phyloP scores from a whole-genome alignment of 768 basidiomycete genomes.

The Cyathus striatus region DNA sequence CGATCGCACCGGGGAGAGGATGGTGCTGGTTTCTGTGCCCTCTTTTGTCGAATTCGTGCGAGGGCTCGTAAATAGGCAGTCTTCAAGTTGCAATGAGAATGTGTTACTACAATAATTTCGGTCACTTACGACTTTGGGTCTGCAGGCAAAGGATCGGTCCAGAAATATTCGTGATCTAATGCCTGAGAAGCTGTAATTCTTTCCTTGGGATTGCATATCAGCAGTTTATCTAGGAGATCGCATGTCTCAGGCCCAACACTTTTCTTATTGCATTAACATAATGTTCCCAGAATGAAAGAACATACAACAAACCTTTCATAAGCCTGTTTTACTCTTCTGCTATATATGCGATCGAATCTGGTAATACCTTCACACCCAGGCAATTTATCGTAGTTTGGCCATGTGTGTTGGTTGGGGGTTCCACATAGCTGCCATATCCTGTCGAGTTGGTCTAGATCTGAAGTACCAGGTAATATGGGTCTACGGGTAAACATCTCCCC shows the following conservation, averaged over 20 bases:
- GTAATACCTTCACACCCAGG: conserved; percentile 81
- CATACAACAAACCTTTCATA: conserved; percentile 54
- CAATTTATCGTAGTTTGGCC: conserved; percentile 71
- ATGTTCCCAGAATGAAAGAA: not conserved
- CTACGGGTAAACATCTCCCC: conserved; percentile 91
- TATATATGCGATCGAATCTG: conserved; percentile 43
- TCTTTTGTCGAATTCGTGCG: conserved; percentile 78
- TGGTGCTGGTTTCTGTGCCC: conserved; percentile 45
- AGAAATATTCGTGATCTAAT: conserved; percentile 92
- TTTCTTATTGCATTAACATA: conserved; percentile 5
- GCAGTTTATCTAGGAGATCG: conserved; percentile 77
- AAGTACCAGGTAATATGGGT: conserved; percentile 83
- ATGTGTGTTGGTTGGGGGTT: conserved; percentile 74
- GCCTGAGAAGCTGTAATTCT: conserved; percentile 84
- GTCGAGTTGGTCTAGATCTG: conserved; percentile 89
- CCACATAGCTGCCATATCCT: conserved; percentile 91
- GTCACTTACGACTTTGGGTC: conserved; percentile 72
- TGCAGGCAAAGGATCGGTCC: conserved; percentile 84
- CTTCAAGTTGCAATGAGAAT: conserved; percentile 26
- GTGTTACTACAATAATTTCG: not conserved
- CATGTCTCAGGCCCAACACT: conserved; percentile 71
- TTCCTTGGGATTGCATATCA: conserved; percentile 78
- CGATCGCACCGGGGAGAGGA: conserved; percentile 16
- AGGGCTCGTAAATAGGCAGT: conserved; percentile 73
- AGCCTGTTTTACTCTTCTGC: conserved; percentile 49